A percentile compares a stretch with the other conserved stretches of the same genome.
phyloP scores from a whole-genome alignment of 345 rosid species.

The Eucalyptus microcorys region DNA sequence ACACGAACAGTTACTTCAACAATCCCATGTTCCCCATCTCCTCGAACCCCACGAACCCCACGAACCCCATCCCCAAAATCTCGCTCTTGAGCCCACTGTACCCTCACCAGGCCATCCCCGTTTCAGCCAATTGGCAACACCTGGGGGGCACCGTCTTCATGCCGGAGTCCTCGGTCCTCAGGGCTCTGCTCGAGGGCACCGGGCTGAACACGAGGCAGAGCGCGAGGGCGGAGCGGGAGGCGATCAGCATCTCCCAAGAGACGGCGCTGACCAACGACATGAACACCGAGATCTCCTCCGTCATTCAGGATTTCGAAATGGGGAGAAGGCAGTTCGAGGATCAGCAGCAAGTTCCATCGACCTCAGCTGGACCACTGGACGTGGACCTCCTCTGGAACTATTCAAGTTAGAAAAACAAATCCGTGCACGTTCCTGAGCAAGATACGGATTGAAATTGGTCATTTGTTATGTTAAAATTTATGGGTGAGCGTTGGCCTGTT shows the following conservation, averaged over 20 bases:
- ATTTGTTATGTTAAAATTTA: not conserved
- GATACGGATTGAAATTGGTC: not conserved
- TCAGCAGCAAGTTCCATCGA: conserved; percentile 36
- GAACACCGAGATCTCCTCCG: conserved; percentile 47
- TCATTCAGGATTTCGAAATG: conserved; percentile 27
- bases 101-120: conserved; percentile 13
- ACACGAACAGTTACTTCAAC: conserved; percentile 1
- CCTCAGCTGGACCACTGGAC: conserved; percentile 22
- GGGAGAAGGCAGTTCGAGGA: conserved; percentile 29
- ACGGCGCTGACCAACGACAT: conserved; percentile 33
- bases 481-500: not conserved
- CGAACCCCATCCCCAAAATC: conserved; percentile 4
- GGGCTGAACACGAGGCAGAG: conserved; percentile 14
- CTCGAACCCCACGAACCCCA: not conserved
- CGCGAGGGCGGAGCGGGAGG: conserved; percentile 9
- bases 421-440: not conserved
- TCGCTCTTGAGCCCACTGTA: conserved; percentile 18
- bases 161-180: conserved; percentile 40
- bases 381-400: conserved; percentile 63
- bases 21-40: conserved; percentile 18
- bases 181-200: conserved; percentile 28
- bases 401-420: conserved; percentile 6
- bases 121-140: conserved; percentile 7
- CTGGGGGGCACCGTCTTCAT: conserved; percentile 6
- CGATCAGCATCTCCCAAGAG: conserved; percentile 45